Base-by-base conservation (phyloP, 306 rosid genomes). In the Cercis canadensis region DNA sequence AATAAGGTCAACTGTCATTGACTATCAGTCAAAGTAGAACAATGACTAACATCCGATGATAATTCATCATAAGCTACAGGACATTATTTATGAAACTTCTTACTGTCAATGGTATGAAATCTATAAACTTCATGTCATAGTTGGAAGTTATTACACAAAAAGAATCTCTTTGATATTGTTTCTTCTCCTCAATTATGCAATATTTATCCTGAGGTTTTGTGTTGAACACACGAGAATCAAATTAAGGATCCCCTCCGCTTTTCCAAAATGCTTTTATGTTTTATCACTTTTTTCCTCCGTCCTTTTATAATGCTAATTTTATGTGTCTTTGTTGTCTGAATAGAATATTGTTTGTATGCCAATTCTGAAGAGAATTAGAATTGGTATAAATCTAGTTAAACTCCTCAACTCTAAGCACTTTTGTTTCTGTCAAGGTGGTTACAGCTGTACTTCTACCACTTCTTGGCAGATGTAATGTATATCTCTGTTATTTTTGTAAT, bases 1-100 rank as follows among this genome's bases (percentile, higher is more conserved):
- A 11, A 58, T 68, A 14, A 53, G 29, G 80, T 75, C 74, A 59
- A 46, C 57, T 51, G 17, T 51, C 56, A 50, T 58, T 34, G 17
- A 70, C 57, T 70, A 51, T 31, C 40, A 32, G 21, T 37, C 24
- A 53, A 54, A 0, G 4, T 16, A 5, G 16, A 12, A 9, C 9
- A 40, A 36, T 55, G 4, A 0, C n/a, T 11, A 15, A 24, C 41
- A 0, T 36, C 8, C 7, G 40, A 39, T 53, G 52, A 13, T 12
- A 53, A 7, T 16, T 13, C 21, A 37, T 5, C 66, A 58, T 11
- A 40, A 17, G 17, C 34, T 61, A 40, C 47, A 59, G 3, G 14
- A 11, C 14, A 44, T 18, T 29, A 11, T 18, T n/a, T 53, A 31
- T 15, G 21, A 46, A 65, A n/a, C 67, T 45, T 36, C 33, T 76